Evolutionary conservation across 306 rosid genomes (phyloP), one percentile per base, ranked within the genome.

Genomic region (Abrus pulchellus): DNA sequence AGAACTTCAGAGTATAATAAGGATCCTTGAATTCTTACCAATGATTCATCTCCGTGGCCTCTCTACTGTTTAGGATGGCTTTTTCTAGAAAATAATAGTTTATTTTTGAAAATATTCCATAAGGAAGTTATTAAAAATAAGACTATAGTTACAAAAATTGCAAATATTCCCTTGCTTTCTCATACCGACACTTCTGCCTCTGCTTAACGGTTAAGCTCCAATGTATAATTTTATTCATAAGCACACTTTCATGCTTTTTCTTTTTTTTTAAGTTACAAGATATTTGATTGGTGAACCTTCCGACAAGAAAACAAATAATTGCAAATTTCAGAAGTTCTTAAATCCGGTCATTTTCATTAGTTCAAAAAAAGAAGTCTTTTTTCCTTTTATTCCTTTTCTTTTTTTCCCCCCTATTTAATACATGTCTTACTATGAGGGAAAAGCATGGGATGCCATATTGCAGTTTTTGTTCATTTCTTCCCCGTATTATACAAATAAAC

Each of bases 391-490:
- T 62, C 12, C 52, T 52, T 30, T 29, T 7, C 14, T 44, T 62
- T 27, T 34, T 10, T 36, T 14, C 49, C 5, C 28, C 14, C 41
- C 38, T 70, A 64, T 54, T 76, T 57, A 49, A 49, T 57, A 11
- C 32, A 41, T 48, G 55, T 56, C 66, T 49, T 55, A n/a, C 32
- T 60, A 44, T 61, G 68, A 48, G 70, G 36, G 28, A 55, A 68
- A 56, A 86, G 72, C 84, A 78, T 68, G 75, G 84, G 82, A 62
- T 82, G 40, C 75, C 75, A 54, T 68, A 28, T 68, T 68, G 57
- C 34, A 61, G 9, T 74, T 68, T 68, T 61, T 74, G 75, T 68
- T 74, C 81, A 66, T 7, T 41, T 14, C 69, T 59, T 65, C 56
- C 53, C 10, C 41, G 47, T 27, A 33, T 38, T 5, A 56, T 14